phyloP scores from a whole-genome alignment of 2,329 filamentous ascomycete genomes.

The Thelonectria olida region DNA sequence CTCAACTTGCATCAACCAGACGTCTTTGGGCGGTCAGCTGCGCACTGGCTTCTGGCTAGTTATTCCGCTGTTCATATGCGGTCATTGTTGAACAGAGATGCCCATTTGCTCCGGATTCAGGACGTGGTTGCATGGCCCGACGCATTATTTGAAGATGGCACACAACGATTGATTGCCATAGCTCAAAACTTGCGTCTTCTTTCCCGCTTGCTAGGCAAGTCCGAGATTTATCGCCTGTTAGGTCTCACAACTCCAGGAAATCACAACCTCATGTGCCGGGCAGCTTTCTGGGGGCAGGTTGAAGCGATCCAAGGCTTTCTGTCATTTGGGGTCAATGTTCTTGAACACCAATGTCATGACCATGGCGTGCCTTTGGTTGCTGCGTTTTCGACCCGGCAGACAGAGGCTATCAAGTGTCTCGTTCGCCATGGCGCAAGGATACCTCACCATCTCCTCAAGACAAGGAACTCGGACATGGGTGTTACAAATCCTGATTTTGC shows the following conservation, averaged over 20 bases:
- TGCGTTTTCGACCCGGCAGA: background rate
- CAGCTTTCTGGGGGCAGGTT: background rate
- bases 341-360: background rate
- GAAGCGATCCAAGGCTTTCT: background rate
- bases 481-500: background rate
- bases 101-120: background rate
- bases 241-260: background rate
- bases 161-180: background rate
- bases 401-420: background rate
- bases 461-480: background rate
- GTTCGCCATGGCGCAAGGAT: background rate
- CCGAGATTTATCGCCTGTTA: background rate
- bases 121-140: background rate
- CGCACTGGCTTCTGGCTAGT: background rate
- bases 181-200: background rate
- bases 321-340: background rate
- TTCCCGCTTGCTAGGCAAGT: background rate
- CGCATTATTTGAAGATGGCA: background rate
- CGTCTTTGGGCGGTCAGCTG: background rate
- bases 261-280: slow-evolving; percentile 8
- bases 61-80: background rate
- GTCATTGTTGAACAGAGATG: background rate
- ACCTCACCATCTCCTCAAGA: background rate
- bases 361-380: slow-evolving; percentile 7
- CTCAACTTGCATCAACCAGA: background rate